Percentiles rank a stretch among this genome's conserved stretches.
phyloP scores from a whole-genome alignment of 495 filamentous ascomycete species.

The Penicillium coffeae region DNA sequence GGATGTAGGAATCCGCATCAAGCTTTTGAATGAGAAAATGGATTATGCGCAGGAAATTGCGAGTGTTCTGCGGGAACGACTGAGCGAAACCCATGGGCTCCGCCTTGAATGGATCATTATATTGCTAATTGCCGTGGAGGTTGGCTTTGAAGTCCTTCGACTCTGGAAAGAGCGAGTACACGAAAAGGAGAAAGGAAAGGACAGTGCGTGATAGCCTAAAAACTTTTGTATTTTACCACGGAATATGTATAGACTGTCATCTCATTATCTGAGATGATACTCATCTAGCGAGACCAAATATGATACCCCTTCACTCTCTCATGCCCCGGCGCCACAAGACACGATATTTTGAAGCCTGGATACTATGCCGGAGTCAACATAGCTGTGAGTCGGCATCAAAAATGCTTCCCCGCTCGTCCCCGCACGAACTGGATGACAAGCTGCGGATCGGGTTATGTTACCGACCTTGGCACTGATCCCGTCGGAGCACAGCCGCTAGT shows the following conservation, averaged over 20 bases:
- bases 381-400: too few relatives aligned
- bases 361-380: too few relatives aligned
- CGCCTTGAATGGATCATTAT: constrained; percentile 98
- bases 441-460: too few relatives aligned
- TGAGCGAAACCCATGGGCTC: constrained; percentile 85
- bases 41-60: constrained; percentile 97
- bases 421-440: too few relatives aligned
- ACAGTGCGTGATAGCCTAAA: constrained; percentile 29
- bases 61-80: constrained; percentile 76
- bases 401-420: too few relatives aligned
- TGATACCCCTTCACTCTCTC: constrained; percentile 21
- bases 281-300: constrained; percentile 6
- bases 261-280: not conserved
- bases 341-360: too few relatives aligned
- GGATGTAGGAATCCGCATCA: constrained; percentile 91
- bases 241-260: not conserved
- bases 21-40: constrained; percentile 91
- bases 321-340: too few relatives aligned
- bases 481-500: too few relatives aligned
- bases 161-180: constrained; percentile 55
- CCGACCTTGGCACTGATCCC: too few relatives aligned
- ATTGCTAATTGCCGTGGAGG: constrained; percentile 85
- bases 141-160: constrained; percentile 63
- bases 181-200: constrained; percentile 33
- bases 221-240: constrained; percentile 4